phyloP scores from a whole-genome alignment of 176 grass and related monocot genomes.

The Hordeum vulgare region MorexV3_pseudomolecules_assembly NC_058518.1:476925317-476925816 shows the following conservation, averaged over 20 bases:
- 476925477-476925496: constrained; percentile 10
- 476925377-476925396: constrained; percentile 31
- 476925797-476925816: too few species aligned
- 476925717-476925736: neutral
- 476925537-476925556: neutral
- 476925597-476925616: neutral
- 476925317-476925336: constrained; percentile 81
- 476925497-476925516: neutral
- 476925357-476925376: constrained; percentile 99
- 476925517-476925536: neutral
- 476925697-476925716: neutral
- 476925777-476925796: constrained; percentile 15
- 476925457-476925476: neutral
- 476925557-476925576: neutral
- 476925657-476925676: neutral
- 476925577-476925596: neutral
- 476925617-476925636: neutral
- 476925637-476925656: constrained; percentile 6
- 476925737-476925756: neutral
- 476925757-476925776: neutral
- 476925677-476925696: neutral
- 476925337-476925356: constrained; percentile 95
- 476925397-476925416: neutral
- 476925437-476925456: constrained; percentile 5
- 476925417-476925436: neutral